phyloP scores from a whole-genome alignment of 1,139 yeast species.

The Tardiomyces depauwii region DNA sequence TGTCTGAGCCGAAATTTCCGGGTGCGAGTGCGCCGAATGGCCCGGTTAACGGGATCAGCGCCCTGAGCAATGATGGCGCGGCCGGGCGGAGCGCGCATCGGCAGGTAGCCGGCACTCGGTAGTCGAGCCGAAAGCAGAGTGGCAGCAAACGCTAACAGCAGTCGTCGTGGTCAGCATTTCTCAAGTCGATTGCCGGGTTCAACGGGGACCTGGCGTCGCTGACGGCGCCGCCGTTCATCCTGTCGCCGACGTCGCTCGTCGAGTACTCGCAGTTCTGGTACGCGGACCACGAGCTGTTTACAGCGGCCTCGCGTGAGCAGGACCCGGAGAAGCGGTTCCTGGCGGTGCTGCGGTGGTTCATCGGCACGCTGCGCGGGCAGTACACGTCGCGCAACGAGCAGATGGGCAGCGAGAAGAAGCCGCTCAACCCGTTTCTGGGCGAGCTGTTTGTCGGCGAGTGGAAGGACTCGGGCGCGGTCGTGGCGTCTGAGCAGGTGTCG shows the following conservation, averaged over 20 bases:
- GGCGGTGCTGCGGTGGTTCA: slow-evolving; percentile 82
- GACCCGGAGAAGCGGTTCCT: slow-evolving; percentile 50
- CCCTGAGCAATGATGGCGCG: no score
- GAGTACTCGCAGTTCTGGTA: slow-evolving; percentile 83
- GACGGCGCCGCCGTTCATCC: slow-evolving; percentile 97
- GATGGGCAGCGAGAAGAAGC: slow-evolving; percentile 91
- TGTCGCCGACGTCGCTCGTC: slow-evolving; percentile 77
- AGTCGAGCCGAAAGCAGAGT: no score
- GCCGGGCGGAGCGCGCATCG: no score
- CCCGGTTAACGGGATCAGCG: no score
- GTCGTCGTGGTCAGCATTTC: slow-evolving; percentile 64
- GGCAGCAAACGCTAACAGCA: not conserved
- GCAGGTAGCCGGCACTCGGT: no score
- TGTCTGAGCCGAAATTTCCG: no score
- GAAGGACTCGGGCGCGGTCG: slow-evolving; percentile 41
- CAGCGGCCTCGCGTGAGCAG: slow-evolving; percentile 48
- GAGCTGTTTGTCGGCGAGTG: slow-evolving; percentile 87
- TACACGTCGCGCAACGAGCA: slow-evolving; percentile 87
- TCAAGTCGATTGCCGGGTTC: slow-evolving; percentile 84
- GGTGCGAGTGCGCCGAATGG: no score
- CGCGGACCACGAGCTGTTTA: slow-evolving; percentile 74
- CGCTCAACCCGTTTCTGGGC: slow-evolving; percentile 88
- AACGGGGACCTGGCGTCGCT: slow-evolving; percentile 89
- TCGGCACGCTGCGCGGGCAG: slow-evolving; percentile 83
- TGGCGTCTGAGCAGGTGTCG: slow-evolving; percentile 83